Conservation (phyloP, 2,329 filamentous ascomycete genomes). For the Diaporthe citri region DNA sequence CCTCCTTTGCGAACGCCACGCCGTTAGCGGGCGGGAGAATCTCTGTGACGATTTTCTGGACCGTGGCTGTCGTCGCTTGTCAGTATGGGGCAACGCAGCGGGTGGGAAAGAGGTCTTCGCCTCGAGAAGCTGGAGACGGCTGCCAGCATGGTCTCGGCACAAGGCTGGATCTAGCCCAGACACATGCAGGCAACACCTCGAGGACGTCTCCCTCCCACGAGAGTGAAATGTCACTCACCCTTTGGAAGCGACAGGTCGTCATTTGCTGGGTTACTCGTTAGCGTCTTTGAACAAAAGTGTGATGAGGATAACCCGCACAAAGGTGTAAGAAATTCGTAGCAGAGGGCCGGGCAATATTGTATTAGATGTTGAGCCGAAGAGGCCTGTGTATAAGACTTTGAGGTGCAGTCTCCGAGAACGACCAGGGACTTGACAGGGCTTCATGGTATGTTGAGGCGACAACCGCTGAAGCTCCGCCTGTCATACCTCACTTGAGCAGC, state of each 20-base stretch:
- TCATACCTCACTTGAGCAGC: constrained; percentile 12
- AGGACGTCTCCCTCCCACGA: not conserved
- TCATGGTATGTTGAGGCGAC: not conserved
- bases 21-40: constrained; percentile 83
- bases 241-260: constrained; percentile 76
- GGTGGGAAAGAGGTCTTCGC: not conserved
- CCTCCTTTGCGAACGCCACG: constrained; percentile 93
- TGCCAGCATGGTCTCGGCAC: not conserved
- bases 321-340: not conserved
- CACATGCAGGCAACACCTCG: not conserved
- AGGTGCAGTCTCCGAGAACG: not conserved
- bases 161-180: not conserved
- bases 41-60: constrained; percentile 92
- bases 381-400: not conserved
- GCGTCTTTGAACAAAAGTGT: constrained; percentile 40
- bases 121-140: not conserved
- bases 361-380: not conserved
- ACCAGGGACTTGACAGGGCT: not conserved
- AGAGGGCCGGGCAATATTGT: not conserved
- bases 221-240: constrained; percentile 56
- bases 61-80: constrained; percentile 64
- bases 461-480: not conserved
- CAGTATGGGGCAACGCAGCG: not conserved
- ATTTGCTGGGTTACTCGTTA: constrained; percentile 62
- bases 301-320: not conserved